These are phyloP conservation scores for Aeminium ludgeri DNA, from an alignment of 495 filamentous ascomycete genomes.

Conservation along the genomic window DNA sequence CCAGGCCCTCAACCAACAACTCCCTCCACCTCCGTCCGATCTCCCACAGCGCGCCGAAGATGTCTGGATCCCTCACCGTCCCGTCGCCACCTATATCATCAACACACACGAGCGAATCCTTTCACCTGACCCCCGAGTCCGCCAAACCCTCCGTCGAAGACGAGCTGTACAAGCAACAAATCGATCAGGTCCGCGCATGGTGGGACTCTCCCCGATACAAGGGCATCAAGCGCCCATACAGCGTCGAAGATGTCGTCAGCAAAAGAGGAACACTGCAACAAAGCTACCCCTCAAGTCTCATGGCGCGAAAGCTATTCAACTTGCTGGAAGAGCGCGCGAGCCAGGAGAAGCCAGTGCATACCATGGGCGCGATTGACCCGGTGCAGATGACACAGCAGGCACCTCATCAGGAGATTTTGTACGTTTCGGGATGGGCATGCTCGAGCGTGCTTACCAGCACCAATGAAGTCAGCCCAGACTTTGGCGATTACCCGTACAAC, in stretches of 20 bases:
- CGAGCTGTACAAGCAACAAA: slow-evolving; percentile 57
- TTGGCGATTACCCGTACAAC: slow-evolving; percentile 97
- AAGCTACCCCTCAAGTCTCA: slow-evolving; percentile 73
- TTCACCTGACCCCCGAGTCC: slow-evolving; percentile 58
- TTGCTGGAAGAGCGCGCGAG: slow-evolving; percentile 59
- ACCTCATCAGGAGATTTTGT: slow-evolving; percentile 84
- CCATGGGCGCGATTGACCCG: slow-evolving; percentile 94
- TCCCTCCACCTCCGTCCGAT: slow-evolving; percentile 19
- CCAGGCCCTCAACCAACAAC: background rate
- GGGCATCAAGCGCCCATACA: slow-evolving; percentile 83
- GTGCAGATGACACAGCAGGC: slow-evolving; percentile 99
- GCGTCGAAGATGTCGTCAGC: slow-evolving; percentile 74
- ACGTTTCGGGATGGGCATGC: slow-evolving; percentile 94
- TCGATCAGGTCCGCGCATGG: slow-evolving; percentile 72
- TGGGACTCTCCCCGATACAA: slow-evolving; percentile 68
- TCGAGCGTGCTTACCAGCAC: slow-evolving; percentile 80
- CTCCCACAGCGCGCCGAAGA: slow-evolving; percentile 5
- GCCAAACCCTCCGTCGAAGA: slow-evolving; percentile 73
- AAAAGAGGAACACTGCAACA: slow-evolving; percentile 80
- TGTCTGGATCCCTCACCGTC: slow-evolving; percentile 20
- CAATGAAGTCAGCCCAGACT: slow-evolving; percentile 92
- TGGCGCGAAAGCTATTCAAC: slow-evolving; percentile 89
- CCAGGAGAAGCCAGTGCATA: slow-evolving; percentile 75
- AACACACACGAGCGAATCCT: slow-evolving; percentile 48
- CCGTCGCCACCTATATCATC: slow-evolving; percentile 40